These are phyloP conservation scores for Fusarium udum DNA, from an alignment of 2,329 filamentous ascomycete genomes.

Conservation along the genomic window DNA sequence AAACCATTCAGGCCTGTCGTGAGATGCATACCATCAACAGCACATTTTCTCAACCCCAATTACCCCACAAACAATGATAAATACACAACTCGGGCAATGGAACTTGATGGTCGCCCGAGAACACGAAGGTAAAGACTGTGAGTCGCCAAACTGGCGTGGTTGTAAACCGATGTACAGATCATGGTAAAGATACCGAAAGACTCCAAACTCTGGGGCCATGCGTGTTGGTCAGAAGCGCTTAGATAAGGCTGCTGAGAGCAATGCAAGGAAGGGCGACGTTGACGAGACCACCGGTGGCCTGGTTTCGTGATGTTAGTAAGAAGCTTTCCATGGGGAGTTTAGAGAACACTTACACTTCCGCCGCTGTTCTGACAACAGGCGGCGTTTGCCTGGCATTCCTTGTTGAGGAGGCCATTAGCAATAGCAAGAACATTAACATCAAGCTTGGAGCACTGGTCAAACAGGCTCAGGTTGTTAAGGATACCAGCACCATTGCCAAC, in stretches of 20 bases:
- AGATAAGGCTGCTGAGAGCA: not conserved
- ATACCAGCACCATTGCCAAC: not conserved
- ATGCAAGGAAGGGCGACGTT: constrained; percentile 6
- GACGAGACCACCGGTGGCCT: constrained; percentile 1
- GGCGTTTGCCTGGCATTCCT: constrained; percentile 6
- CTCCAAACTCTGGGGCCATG: not conserved
- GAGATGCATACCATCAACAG: not conserved
- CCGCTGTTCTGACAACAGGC: constrained; percentile 5
- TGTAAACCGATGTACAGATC: not conserved
- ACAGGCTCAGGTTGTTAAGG: not conserved
- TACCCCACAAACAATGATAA: not conserved
- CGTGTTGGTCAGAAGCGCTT: not conserved
- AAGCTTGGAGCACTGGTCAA: constrained; percentile 3
- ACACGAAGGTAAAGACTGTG: not conserved
- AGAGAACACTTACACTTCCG: not conserved
- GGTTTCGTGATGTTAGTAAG: not conserved
- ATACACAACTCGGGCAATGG: not conserved
- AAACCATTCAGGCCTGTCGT: not conserved
- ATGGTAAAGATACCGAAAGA: not conserved
- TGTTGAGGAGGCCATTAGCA: constrained; percentile 3
- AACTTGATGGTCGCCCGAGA: not conserved
- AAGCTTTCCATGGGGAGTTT: accelerated
- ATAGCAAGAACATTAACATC: not conserved
- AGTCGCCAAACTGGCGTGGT: not conserved
- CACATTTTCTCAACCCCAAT: not conserved